Percentiles rank a stretch among this genome's conserved stretches.
These are phyloP conservation scores for Aspergillus carlsbadensis DNA, from an alignment of 495 filamentous ascomycete genomes.

Conservation along the genomic window DNA sequence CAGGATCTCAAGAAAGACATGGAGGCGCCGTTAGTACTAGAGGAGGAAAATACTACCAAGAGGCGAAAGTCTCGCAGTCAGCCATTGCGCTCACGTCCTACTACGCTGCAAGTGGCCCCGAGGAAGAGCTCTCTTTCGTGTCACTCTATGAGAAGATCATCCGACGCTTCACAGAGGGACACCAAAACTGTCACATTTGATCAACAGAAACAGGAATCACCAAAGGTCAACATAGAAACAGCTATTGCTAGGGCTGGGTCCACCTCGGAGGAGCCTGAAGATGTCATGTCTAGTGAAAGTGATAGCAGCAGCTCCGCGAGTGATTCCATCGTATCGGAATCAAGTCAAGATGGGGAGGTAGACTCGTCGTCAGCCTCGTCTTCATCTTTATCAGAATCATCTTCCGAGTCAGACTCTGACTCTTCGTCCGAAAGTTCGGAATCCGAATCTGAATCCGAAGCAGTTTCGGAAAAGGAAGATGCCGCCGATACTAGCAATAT, in stretches of 20 bases:
- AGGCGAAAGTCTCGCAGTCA: slow-evolving; percentile 11
- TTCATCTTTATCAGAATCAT: slow-evolving; percentile 25
- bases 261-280: slow-evolving; percentile 14
- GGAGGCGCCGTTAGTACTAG: slow-evolving; percentile 26
- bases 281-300: slow-evolving; percentile 16
- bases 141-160: neutral
- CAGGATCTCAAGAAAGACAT: slow-evolving; percentile 44
- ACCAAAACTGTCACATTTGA: slow-evolving; percentile 39
- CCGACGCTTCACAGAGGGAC: slow-evolving; percentile 21
- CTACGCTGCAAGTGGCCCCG: neutral
- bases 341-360: neutral
- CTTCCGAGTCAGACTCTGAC: slow-evolving; percentile 28
- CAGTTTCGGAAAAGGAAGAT: slow-evolving; percentile 13
- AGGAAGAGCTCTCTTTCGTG: slow-evolving; percentile 16
- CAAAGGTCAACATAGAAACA: slow-evolving; percentile 1
- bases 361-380: slow-evolving; percentile 12
- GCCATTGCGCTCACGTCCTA: slow-evolving; percentile 14
- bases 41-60: slow-evolving; percentile 17
- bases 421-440: slow-evolving; percentile 6
- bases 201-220: slow-evolving; percentile 16
- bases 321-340: slow-evolving; percentile 22
- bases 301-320: slow-evolving; percentile 22
- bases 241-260: slow-evolving; percentile 9
- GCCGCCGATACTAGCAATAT: slow-evolving; percentile 11
- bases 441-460: slow-evolving; percentile 31